Evolutionary conservation across 345 rosid genomes (phyloP), one percentile per base, ranked within the genome.

Genomic region (Sonneratia caseolaris): DNA sequence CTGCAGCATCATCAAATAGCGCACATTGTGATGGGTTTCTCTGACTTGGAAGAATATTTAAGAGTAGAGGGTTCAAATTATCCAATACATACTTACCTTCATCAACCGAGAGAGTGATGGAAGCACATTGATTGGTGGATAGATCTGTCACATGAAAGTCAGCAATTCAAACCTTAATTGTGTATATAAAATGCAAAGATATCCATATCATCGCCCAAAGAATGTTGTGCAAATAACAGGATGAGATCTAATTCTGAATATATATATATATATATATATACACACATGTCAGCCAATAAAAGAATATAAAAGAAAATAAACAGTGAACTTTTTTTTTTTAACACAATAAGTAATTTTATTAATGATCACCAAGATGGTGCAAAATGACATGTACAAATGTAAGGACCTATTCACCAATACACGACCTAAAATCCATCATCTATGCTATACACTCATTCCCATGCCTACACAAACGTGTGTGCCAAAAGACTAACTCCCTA

Each of bases 71-170:
- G 51, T 62, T 10, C 22, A 53, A 53, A 10, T 27, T 62, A 32
- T 3, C 37, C 32, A 27, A 15, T 27, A 62, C 66, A 62, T 35
- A 37, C 66, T 73, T 75, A 91, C 99, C 96, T 95, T 95, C 99
- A 95, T 95, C 73, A 95, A 80, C 68, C 98, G 99, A 80, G 99
- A 95, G 49, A 95, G 81, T 13, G 98, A 92, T 37, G 98, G 98
- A n/a, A 92, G 99, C 72, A 95, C 99, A 76, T 95, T 92, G 70
- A 95, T 95, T 36, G 99, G 98, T 67, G 97, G 99, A 76, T 92
- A 90, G 75, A 95, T 95, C 99, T 95, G 96, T 70, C 73, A 68
- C 67, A 73, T 70, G 38, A 27, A 62, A 27, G 32, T 27, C 5
- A 62, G 18, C 6, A 62, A 27, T 27, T 62, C 1, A 27, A 61